Evolutionary conservation across 306 rosid species (phyloP).

Genomic region (Rosa lucieae): DNA sequence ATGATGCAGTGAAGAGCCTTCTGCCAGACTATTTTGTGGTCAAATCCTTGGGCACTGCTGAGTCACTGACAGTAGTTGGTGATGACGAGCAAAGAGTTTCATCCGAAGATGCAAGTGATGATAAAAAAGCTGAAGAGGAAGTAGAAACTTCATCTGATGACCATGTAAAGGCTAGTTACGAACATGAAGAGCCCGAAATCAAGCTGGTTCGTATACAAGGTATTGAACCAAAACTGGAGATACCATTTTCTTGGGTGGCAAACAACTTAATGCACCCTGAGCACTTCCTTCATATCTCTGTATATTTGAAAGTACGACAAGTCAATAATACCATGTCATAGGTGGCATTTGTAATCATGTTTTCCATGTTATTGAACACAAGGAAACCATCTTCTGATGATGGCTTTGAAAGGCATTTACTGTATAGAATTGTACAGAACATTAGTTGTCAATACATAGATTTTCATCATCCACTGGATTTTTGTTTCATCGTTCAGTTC

Average conservation of each 20-base stretch:
- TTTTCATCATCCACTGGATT: neutral
- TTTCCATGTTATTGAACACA: neutral
- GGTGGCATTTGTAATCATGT: neutral
- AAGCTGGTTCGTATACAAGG: constrained; percentile 93
- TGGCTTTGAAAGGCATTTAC: neutral
- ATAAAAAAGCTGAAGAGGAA: constrained; percentile 35
- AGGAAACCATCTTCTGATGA: neutral
- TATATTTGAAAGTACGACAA: constrained; percentile 60
- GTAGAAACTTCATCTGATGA: constrained; percentile 38
- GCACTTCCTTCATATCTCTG: constrained; percentile 79
- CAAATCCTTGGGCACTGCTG: constrained; percentile 24
- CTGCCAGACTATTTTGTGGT: constrained; percentile 61
- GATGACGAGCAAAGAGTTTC: constrained; percentile 33
- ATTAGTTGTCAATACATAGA: neutral
- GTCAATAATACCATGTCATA: constrained; percentile 19
- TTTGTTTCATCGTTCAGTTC: neutral
- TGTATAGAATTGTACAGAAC: neutral
- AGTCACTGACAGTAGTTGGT: constrained; percentile 20
- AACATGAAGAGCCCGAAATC: constrained; percentile 47
- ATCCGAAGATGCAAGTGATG: constrained; percentile 32
- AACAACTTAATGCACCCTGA: constrained; percentile 80
- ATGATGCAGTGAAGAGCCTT: constrained; percentile 69
- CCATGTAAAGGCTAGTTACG: constrained; percentile 20
- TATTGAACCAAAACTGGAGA: constrained; percentile 76
- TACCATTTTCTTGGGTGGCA: constrained; percentile 93